A percentile compares a stretch with the other conserved stretches of the same genome.
These are phyloP conservation scores for Phytophthora idaei DNA, from an alignment of 352 stramenopile genomes.

Conservation along the genomic window DNA sequence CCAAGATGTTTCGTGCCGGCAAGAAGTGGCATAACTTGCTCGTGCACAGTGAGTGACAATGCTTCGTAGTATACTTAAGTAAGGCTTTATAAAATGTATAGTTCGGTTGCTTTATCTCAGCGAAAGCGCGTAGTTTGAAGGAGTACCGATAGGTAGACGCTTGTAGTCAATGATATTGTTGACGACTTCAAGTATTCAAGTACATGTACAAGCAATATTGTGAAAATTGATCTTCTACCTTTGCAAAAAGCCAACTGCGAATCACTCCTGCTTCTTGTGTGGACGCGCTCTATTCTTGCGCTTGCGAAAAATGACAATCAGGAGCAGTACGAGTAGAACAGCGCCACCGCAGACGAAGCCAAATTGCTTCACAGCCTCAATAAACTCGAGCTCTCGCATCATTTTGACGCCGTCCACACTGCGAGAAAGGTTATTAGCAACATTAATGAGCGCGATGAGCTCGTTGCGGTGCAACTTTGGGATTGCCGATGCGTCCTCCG, in stretches of 20 bases:
- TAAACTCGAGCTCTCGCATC: slow-evolving; percentile 81
- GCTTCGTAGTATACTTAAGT: no score
- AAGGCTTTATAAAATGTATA: slow-evolving; percentile 6
- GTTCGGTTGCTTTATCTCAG: background rate
- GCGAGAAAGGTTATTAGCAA: slow-evolving; percentile 84
- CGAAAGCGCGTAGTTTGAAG: no score
- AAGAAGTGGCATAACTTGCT: slow-evolving; percentile 30
- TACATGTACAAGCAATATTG: slow-evolving; percentile 12
- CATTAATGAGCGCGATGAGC: slow-evolving; percentile 98
- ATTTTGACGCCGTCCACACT: slow-evolving; percentile 82
- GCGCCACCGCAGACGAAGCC: slow-evolving; percentile 50
- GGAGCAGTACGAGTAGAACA: slow-evolving; percentile 45
- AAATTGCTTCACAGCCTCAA: slow-evolving; percentile 65
- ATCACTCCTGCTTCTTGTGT: slow-evolving; percentile 43
- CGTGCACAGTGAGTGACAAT: background rate
- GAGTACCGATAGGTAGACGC: no score
- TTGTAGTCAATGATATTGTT: no score
- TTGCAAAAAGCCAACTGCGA: slow-evolving; percentile 15
- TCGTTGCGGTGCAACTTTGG: slow-evolving; percentile 93
- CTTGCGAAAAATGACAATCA: slow-evolving; percentile 58
- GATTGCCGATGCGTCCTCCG: slow-evolving; percentile 80
- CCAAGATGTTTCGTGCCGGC: slow-evolving; percentile 20
- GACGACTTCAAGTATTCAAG: no score
- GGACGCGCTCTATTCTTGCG: slow-evolving; percentile 34
- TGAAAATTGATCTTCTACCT: slow-evolving; percentile 9